Evolutionary conservation across 2,329 filamentous ascomycete genomes (phyloP).

Genomic region (Cryphonectria nitschkei): DNA sequence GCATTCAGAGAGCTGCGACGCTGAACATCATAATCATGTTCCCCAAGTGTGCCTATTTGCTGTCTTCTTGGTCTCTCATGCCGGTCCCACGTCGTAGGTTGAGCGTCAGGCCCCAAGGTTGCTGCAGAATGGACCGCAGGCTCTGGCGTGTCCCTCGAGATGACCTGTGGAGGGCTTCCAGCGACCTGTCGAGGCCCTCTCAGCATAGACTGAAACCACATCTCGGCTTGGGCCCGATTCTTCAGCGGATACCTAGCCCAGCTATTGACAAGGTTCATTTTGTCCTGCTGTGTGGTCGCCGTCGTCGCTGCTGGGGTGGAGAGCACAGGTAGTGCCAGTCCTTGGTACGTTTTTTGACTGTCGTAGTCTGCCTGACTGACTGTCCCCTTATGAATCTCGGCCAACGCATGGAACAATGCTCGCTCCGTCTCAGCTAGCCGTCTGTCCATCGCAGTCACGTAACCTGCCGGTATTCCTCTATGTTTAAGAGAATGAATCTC

Average conservation of each 20-base stretch:
- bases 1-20: not conserved
- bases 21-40: not conserved
- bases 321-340: conserved; percentile 13
- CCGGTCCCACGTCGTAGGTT: not conserved
- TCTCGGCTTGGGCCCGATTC: conserved; percentile 9
- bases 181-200: not conserved
- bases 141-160: not conserved
- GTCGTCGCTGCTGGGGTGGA: conserved; percentile 13
- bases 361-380: conserved; percentile 40
- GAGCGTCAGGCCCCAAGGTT: not conserved
- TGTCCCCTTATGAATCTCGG: conserved; percentile 31
- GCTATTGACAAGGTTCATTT: conserved; percentile 9
- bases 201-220: conserved; percentile 23
- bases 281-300: conserved; percentile 25
- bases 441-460: conserved; percentile 30
- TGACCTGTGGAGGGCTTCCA: not conserved
- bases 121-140: not conserved
- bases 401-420: conserved; percentile 30
- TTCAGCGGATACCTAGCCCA: conserved; percentile 15
- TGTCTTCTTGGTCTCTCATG: not conserved
- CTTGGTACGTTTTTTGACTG: not conserved
- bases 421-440: conserved; percentile 31
- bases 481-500: not conserved
- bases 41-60: not conserved
- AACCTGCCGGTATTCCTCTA: conserved; percentile 31